These are phyloP conservation scores for Diaporthe velutina DNA, from an alignment of 2,329 filamentous ascomycete species.

Conservation along the genomic window DNA sequence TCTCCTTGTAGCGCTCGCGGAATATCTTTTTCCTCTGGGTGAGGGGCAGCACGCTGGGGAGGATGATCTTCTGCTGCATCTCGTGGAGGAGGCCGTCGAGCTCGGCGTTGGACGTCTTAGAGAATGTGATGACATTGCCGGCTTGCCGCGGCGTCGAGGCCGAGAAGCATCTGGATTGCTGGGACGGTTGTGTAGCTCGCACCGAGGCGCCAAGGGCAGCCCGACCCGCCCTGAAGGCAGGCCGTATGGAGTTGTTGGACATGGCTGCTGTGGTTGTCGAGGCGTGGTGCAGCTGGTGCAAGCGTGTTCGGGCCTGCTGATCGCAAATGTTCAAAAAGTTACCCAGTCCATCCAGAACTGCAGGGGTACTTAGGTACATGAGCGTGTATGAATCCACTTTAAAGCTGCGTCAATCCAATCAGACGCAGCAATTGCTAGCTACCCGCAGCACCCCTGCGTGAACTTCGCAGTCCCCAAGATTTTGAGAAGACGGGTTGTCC, in stretches of 20 bases:
- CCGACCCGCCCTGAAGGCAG: constrained; percentile 43
- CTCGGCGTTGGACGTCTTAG: constrained; percentile 63
- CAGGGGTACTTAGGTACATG: constrained; percentile 1
- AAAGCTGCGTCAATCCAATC: constrained; percentile 27
- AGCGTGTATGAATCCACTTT: neutral
- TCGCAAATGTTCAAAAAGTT: constrained; percentile 35
- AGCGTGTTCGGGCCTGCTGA: constrained; percentile 32
- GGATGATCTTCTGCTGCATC: constrained; percentile 70
- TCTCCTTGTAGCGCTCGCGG: constrained; percentile 58
- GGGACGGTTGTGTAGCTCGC: constrained; percentile 20
- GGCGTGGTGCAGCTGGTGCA: constrained; percentile 22
- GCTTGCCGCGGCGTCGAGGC: constrained; percentile 42
- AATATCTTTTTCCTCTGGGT: constrained; percentile 68
- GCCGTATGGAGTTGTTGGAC: constrained; percentile 41
- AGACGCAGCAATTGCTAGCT: neutral
- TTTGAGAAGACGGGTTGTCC: constrained; percentile 39
- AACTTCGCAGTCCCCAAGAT: constrained; percentile 34
- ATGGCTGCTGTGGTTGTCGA: constrained; percentile 39
- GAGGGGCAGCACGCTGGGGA: constrained; percentile 70
- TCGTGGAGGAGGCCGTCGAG: constrained; percentile 65
- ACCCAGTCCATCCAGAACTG: constrained; percentile 1
- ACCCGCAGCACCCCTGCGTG: constrained; percentile 24
- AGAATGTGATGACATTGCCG: constrained; percentile 58
- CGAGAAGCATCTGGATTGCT: constrained; percentile 44
- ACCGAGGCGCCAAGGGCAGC: constrained; percentile 41